Conservation (phyloP, 805 yeast species). For the Candida silvicultrix region DNA sequence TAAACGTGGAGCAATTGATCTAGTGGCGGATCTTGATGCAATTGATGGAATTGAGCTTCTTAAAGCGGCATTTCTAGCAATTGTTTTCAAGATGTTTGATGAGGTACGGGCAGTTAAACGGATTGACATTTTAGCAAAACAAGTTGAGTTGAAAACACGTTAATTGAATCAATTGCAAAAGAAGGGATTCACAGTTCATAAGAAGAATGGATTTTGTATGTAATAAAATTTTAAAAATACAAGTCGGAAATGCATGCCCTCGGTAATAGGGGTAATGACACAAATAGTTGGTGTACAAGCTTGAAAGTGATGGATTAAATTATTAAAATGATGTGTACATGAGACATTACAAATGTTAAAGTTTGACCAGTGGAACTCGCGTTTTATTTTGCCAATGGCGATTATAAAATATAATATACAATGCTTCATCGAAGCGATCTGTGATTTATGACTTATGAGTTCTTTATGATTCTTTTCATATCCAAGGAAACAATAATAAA, state of each 20-base stretch:
- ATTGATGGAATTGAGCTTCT: slow-evolving; percentile 2
- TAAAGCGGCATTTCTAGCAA: slow-evolving; percentile 4
- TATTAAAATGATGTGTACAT: too few species aligned
- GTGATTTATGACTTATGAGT: neutral
- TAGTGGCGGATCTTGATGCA: slow-evolving; percentile 2
- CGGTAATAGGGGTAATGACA: too few species aligned
- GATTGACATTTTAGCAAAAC: slow-evolving; percentile 14
- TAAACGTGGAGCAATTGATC: slow-evolving; percentile 10
- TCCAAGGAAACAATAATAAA: neutral
- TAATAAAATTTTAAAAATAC: too few species aligned
- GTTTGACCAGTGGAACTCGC: too few species aligned
- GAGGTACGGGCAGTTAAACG: slow-evolving; percentile 21
- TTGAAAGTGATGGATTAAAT: too few species aligned
- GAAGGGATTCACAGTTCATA: too few species aligned
- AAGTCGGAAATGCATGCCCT: too few species aligned
- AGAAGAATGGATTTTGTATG: too few species aligned
- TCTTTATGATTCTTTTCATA: neutral
- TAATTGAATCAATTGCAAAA: neutral
- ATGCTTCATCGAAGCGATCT: neutral
- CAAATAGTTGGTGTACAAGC: too few species aligned
- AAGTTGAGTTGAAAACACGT: neutral
- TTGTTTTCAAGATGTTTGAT: slow-evolving; percentile 11
- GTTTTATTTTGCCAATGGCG: too few species aligned
- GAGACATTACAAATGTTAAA: too few species aligned
- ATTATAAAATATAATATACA: neutral